These are phyloP conservation scores for Sarocladium brachiariae DNA, from an alignment of 2,329 filamentous ascomycete genomes.

Conservation along the genomic window DNA sequence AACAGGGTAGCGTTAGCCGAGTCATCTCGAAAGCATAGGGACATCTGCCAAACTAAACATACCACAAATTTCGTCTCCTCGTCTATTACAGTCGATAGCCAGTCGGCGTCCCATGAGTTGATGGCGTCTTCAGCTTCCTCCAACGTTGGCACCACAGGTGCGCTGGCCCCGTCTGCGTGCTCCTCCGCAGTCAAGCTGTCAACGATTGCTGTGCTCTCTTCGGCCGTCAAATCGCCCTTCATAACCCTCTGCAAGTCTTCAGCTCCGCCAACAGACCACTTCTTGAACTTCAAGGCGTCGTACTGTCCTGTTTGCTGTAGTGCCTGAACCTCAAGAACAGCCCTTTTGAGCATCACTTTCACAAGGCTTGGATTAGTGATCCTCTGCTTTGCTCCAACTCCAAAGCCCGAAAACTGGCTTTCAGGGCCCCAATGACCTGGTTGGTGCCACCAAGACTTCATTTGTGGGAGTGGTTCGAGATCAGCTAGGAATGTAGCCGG, in stretches of 20 bases:
- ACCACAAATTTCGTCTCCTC: conserved; percentile 69
- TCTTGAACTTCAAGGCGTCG: conserved; percentile 24
- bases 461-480: conserved; percentile 35
- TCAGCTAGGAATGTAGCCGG: conserved; percentile 39
- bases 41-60: no score
- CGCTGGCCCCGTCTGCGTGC: not conserved
- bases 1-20: not conserved
- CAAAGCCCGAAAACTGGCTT: conserved; percentile 39
- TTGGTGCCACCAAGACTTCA: conserved; percentile 47
- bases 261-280: conserved; percentile 25
- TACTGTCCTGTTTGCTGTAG: conserved; percentile 28
- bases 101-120: conserved; percentile 44
- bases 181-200: conserved; percentile 25
- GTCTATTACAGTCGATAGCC: conserved; percentile 50
- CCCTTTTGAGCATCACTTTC: conserved; percentile 42
- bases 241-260: conserved; percentile 29
- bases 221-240: conserved; percentile 29
- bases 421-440: conserved; percentile 44
- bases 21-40: not conserved
- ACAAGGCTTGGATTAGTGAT: conserved; percentile 37
- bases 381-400: conserved; percentile 23
- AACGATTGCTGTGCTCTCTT: conserved; percentile 35
- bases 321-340: conserved; percentile 45
- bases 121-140: conserved; percentile 36
- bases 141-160: conserved; percentile 12